Evolutionary conservation across 2,329 filamentous ascomycete species (phyloP).

Genomic region (Zalaria sp.): DNA sequence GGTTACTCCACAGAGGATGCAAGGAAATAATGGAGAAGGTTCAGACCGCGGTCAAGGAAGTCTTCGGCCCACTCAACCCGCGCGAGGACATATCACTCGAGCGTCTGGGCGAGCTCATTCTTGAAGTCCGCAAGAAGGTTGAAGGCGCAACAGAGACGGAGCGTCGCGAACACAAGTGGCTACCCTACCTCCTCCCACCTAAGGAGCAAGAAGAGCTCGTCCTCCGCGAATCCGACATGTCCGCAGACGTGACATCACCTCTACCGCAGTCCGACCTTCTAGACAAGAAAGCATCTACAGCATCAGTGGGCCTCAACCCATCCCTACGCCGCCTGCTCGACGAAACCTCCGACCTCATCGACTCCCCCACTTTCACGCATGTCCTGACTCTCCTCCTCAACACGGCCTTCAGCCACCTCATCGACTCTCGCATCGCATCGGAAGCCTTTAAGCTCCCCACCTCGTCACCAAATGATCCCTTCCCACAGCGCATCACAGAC

Average conservation of each 20-base stretch:
- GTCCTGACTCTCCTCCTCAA: conserved; percentile 80
- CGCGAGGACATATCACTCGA: conserved; percentile 77
- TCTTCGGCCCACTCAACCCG: conserved; percentile 79
- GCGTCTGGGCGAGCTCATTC: conserved; percentile 62
- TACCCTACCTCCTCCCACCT: conserved; percentile 70
- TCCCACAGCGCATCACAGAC: conserved; percentile 38
- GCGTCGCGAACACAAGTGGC: conserved; percentile 56
- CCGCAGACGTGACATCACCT: conserved; percentile 21
- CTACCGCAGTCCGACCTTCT: conserved; percentile 18
- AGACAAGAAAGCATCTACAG: conserved; percentile 13
- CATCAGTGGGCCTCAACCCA: conserved; percentile 31
- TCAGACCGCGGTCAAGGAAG: conserved; percentile 70
- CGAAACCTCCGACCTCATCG: conserved; percentile 89
- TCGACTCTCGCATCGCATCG: conserved; percentile 67
- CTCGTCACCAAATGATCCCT: conserved; percentile 27
- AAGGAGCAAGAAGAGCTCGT: conserved; percentile 67
- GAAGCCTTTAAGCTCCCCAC: conserved; percentile 57
- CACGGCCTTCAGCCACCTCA: conserved; percentile 68
- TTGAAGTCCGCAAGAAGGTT: conserved; percentile 71
- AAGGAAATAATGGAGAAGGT: conserved; percentile 69
- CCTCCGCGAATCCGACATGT: conserved; percentile 72
- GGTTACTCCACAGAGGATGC: conserved; percentile 86
- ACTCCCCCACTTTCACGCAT: conserved; percentile 80
- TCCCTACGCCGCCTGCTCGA: conserved; percentile 75
- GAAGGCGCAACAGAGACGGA: conserved; percentile 60